Base-by-base conservation (phyloP, 164 flowering plant genomes). In the Magnolia kwangsiensis region DNA sequence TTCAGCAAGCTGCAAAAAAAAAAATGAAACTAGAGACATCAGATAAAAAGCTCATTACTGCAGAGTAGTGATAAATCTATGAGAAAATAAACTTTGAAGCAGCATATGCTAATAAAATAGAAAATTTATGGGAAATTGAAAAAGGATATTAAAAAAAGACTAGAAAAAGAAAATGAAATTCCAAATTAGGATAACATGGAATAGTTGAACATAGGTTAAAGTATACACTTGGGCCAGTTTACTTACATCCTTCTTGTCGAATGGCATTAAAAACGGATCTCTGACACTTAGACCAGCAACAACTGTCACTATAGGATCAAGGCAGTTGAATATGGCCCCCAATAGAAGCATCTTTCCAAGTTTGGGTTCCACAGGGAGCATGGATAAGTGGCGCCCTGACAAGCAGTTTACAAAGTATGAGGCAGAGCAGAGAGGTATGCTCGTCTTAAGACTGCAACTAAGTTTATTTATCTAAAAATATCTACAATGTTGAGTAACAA, bases 301-400 rank as follows among this genome's bases (percentile, higher is more conserved):
- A 81, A 96, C 74, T 75, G 95, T 92, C 68, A 92, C 81, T 71
- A 96, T 78, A 49, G 99, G 98, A 81, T 96, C 96, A 82, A 94
- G 80, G 78, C 99, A 94, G 76, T 89, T 89, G 74, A 94, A 89
- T 45, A 96, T 88, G 24, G 97, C 90, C 72, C 99, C 99, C 63
- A 89, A 79, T 68, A 96, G 82, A 61, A 96, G 93, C 98, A 94
- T 96, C 84, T 96, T 96, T 74, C 99, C 99, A 75, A 91, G 93
- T 83, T 96, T 96, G 11, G 99, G 99, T 81, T 96, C 99, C 90
- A 94, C 80, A 0, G 99, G 99, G 81, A 96, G 98, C 89, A 87
- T 87, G 65, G 92, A 82, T 81, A 96, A 85, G 84, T 91, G 84
- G 50, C 84, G 92, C 24, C 99, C 99, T 94, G 96, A 69, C 76